Conservation (phyloP, 73 alveolate genomes). For the Loxodes magnus region DNA sequence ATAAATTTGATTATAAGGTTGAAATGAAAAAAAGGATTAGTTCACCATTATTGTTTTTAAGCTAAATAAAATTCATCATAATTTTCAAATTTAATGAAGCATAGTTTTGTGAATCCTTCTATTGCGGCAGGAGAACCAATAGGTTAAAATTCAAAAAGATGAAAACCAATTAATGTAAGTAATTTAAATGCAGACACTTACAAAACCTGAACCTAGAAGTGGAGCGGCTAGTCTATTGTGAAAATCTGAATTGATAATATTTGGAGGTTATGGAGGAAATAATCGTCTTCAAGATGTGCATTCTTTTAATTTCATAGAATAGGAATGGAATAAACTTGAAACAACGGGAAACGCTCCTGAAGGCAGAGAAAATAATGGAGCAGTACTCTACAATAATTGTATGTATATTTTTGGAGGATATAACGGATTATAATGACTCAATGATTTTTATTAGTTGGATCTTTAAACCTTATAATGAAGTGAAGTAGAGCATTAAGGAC, state of each 20-base stretch:
- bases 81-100: too few species aligned
- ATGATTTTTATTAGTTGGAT: slow-evolving; percentile 57
- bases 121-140: too few species aligned
- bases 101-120: too few species aligned
- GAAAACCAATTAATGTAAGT: too few species aligned
- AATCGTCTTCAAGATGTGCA: slow-evolving; percentile 20
- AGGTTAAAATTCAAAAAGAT: too few species aligned
- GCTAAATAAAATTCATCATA: too few species aligned
- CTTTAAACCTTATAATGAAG: background rate
- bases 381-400: slow-evolving; percentile 85
- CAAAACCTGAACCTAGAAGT: slow-evolving; percentile 15
- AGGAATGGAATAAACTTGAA: slow-evolving; percentile 9
- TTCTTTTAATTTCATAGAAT: background rate
- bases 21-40: too few species aligned
- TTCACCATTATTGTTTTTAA: too few species aligned
- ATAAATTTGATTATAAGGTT: too few species aligned
- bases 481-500: background rate
- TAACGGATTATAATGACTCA: slow-evolving; percentile 61
- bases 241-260: too few species aligned
- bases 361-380: slow-evolving; percentile 65
- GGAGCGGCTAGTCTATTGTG: slow-evolving; percentile 29
- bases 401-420: slow-evolving; percentile 90
- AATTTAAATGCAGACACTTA: too few species aligned
- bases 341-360: slow-evolving; percentile 25
- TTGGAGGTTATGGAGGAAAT: slow-evolving; percentile 20